Evolutionary conservation across 2,329 filamentous ascomycete species (phyloP), one percentile per base, ranked within the genome.

Genomic region (Alternaria sp.): DNA sequence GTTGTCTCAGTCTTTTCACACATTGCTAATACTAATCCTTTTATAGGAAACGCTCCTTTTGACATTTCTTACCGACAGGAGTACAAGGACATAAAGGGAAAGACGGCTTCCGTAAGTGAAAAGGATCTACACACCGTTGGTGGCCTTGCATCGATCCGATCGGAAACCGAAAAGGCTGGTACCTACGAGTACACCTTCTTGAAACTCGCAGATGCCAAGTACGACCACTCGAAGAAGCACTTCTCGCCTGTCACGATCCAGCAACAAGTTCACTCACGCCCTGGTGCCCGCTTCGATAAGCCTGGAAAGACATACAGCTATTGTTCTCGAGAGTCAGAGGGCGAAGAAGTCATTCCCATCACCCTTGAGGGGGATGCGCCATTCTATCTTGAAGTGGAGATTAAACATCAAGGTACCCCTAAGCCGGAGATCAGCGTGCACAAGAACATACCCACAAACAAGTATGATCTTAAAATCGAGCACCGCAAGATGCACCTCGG

Each of bases 221-320:
- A 99, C 79, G 88, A 91, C 69, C 86, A 89, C 71, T 88, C 91
- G 69, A 83, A 84, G 60, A 84, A 81, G 66, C 86, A 86, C 65
- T 88, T 89, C 70, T 81, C 83, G 21, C 86, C 89, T 5, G 76
- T 97, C 33, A 82, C 86, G 11, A 82, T 99, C 31, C 87, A 90
- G 67, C 95, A 99, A 77, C 89, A 85, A 24, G 92, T 99, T 49
- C 90, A 97, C 71, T 85, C 92, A 13, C 90, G 90, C 58, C 95
- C 95, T 1, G 87, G 88, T 2, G 95, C 93, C 4, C 83, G 85
- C 5, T 99, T 99, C 73, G 84, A 85, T 58, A 91, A 91, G 66
- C 92, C 93, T 3, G 93, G 93, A 14, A 95, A 95, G 77, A 93
- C 92, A 0, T 97, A 97, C 82, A 96, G 95, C 75, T 97, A 94